Percentiles rank a stretch among this genome's conserved stretches.
phyloP scores from a whole-genome alignment of 805 yeast genomes.

The Barnettozyma vustinii region DNA sequence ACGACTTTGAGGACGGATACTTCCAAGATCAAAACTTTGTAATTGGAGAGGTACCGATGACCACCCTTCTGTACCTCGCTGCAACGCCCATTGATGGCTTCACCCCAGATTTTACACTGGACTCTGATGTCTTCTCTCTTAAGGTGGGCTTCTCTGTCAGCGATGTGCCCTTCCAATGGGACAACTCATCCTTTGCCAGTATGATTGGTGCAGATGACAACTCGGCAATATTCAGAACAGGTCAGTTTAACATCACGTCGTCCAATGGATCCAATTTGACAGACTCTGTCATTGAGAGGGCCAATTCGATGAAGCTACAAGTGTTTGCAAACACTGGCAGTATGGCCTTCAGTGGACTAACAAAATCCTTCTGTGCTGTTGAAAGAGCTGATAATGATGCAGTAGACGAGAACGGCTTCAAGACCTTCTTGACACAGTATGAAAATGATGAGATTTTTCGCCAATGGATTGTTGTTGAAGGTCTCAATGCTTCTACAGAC shows the following conservation, averaged over 20 bases:
- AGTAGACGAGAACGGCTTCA: conserved; percentile 27
- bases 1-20: conserved; percentile 11
- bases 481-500: conserved; percentile 52
- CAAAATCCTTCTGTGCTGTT: conserved; percentile 69
- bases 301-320: conserved; percentile 33
- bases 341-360: conserved; percentile 34
- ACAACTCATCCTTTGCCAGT: conserved; percentile 45
- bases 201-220: conserved; percentile 67
- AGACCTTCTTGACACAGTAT: conserved; percentile 28
- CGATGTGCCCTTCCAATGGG: conserved; percentile 68
- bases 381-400: conserved; percentile 25
- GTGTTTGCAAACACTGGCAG: conserved; percentile 37
- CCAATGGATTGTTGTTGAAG: conserved; percentile 58
- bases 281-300: conserved; percentile 4
- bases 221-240: conserved; percentile 62
- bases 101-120: background rate
- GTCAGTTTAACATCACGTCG: conserved; percentile 34
- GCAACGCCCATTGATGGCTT: conserved; percentile 13
- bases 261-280: conserved; percentile 6
- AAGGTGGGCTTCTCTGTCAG: conserved; percentile 61
- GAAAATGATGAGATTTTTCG: conserved; percentile 44
- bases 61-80: conserved; percentile 6
- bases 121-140: conserved; percentile 7
- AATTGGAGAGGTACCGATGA: conserved; percentile 9
- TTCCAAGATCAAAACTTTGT: conserved; percentile 11